Base-by-base conservation (phyloP, 179 eudicot species). In the Drosera spatulata region DNA sequence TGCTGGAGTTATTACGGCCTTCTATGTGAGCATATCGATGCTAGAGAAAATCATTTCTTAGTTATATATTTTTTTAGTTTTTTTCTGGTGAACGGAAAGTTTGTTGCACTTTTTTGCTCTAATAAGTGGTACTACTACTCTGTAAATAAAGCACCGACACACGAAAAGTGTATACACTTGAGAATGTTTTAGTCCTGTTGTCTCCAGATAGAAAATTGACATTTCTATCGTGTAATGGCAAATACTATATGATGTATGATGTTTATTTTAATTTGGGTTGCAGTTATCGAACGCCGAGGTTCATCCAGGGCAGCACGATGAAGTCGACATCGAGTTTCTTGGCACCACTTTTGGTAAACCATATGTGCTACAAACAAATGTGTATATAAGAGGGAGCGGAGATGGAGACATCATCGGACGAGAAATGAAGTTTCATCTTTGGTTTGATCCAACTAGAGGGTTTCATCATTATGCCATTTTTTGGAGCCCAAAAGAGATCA, bases 1-100 rank as follows among this genome's bases (percentile, higher is more conserved):
- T 6, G 98, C 98, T 4, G 98, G 98, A 64, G 95, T 89, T 7
- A 89, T 86, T 45, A 86, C 98, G 41, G 70, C 91, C 10, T 78
- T 91, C 56, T 91, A 91, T 61, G 98, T 89, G 10, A 75, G 84
- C 5, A 51, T 10, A 46, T 46, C 49, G 11, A 7, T 46, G 48
- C 48, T 45, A n/a, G n/a, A n/a, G n/a, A 22, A 0, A 22, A 22
- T 22, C 1, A 22, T 22, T 22, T 22, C 1, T 22, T 22, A 22
- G 33, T 22, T 22, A 22, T 22, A 22, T 22, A 0, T 22, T 22
- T 22, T 22, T 22, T 22, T 0, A 22, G 33, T 22, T 22, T 22
- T 22, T 22, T 0, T 22, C 33, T 1, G 33, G 33, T 22, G 33
- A 22, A 22, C 33, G 33, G 33, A 22, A 22, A 22, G 33, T 22